phyloP scores from a whole-genome alignment of 495 filamentous ascomycete species.

The Bombardia bombarda region DNA sequence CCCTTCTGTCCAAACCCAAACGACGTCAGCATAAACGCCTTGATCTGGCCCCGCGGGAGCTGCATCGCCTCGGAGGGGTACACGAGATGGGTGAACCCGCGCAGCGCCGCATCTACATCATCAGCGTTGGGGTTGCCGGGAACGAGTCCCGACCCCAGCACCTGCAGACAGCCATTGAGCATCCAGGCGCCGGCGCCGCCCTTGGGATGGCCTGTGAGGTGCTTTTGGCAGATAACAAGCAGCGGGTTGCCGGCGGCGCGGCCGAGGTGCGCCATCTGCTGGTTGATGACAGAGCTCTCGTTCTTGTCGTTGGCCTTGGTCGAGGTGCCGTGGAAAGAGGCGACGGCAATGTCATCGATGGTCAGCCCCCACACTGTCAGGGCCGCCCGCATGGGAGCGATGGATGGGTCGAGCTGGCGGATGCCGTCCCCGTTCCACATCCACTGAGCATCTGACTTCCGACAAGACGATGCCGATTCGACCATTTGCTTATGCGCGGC shows the following conservation, averaged over 20 bases:
- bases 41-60: constrained; percentile 85
- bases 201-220: constrained; percentile 90
- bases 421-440: no score
- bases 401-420: constrained; percentile 65
- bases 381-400: constrained; percentile 81
- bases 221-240: constrained; percentile 91
- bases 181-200: constrained; percentile 94
- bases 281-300: constrained; percentile 84
- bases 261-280: constrained; percentile 84
- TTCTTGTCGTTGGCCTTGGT: constrained; percentile 96
- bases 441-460: no score
- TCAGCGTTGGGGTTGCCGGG: constrained; percentile 92
- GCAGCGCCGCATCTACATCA: constrained; percentile 84
- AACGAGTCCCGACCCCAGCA: constrained; percentile 76
- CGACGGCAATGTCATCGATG: constrained; percentile 84
- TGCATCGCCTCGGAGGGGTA: constrained; percentile 63
- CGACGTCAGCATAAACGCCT: constrained; percentile 87
- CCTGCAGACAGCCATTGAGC: constrained; percentile 89
- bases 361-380: constrained; percentile 92
- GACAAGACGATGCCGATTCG: constrained; percentile 43
- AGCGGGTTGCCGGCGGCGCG: constrained; percentile 83
- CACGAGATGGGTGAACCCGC: constrained; percentile 85
- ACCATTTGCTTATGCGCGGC: background rate
- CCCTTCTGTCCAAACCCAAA: constrained; percentile 98
- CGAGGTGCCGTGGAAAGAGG: constrained; percentile 91